Base-by-base conservation (phyloP, 805 yeast genomes). In the Myxozyma kluyveri region DNA sequence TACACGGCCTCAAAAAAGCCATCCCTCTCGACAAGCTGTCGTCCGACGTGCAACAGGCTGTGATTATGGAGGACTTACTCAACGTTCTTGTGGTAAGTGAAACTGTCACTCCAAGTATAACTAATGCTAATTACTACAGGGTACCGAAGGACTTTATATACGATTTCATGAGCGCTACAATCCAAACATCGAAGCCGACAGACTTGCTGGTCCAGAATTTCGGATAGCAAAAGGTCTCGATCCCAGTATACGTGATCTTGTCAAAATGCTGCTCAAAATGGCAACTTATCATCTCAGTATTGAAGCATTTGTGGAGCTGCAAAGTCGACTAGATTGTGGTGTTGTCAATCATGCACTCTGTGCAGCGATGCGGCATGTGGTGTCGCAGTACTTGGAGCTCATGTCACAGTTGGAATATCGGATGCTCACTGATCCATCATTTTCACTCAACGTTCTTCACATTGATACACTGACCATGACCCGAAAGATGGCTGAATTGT, bases 321-420 rank as follows among this genome's bases (percentile, higher is more conserved):
- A 84, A 67, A 72, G 82, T 56, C 70, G 71, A 23, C 70, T 72
- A 3, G 63, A 65, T 21, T 81, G 78, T 63, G 99, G 99, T 0
- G 76, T 78, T 47, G 83, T 86, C 1, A 74, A 85, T 48, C 96
- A 89, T 60, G 77, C 86, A 2, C 69, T 93, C 4, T 86, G 93
- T 54, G 74, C 70, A 47, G 80, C 80, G 37, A 74, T 89, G 2
- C 67, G 83, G 35, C 60, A 64, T 1, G 69, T 77, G 44, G 61
- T 82, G 50, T 64, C 69, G 42, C 66, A 67, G 29, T 65, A 68
- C 33, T 42, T 65, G 32, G 50, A 55, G 23, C 56, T 61, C 9
- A 56, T 69, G 17, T 57, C 66, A 14, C 65, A 68, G 5, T 60
- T 84, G n/a, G 89, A 85, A 58, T 65, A 69, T n/a, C 76, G 76